Evolutionary conservation across 345 rosid species (phyloP).

Genomic region (Atalantia buxifolia): DNA sequence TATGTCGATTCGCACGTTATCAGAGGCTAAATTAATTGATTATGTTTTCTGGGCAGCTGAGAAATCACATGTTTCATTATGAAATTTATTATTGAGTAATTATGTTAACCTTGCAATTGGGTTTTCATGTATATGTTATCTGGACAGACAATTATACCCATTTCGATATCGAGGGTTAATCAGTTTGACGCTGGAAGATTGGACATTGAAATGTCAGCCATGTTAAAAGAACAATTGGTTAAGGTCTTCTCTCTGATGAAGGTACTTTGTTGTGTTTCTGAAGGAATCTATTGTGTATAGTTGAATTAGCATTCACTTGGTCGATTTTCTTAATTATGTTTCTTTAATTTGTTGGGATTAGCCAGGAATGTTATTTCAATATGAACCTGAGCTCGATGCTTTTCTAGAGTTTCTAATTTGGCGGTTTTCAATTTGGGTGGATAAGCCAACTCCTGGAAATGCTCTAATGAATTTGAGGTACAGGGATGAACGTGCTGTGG

Average conservation of each 20-base stretch:
- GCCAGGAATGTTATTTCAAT: conserved; percentile 99
- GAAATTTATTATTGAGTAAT: not conserved
- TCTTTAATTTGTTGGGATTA: conserved; percentile 49
- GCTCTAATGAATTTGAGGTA: conserved; percentile 92
- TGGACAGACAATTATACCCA: conserved; percentile 56
- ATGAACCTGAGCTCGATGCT: conserved; percentile 98
- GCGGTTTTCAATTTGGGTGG: conserved; percentile 99
- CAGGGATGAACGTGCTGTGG: conserved; percentile 70
- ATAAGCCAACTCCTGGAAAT: conserved; percentile 97
- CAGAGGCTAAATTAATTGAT: not conserved
- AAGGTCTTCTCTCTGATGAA: conserved; percentile 89
- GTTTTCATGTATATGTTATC: not conserved
- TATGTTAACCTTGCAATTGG: not conserved
- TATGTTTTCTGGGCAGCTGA: not conserved
- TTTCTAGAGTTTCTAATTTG: conserved; percentile 99
- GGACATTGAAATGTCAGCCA: conserved; percentile 94
- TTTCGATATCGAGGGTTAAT: conserved; percentile 88
- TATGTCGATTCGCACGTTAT: not conserved
- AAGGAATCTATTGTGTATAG: not conserved
- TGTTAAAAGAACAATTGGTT: conserved; percentile 93
- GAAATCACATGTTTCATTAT: not conserved
- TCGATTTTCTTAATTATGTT: conserved; percentile 20
- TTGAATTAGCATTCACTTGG: not conserved
- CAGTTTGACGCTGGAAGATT: conserved; percentile 94
- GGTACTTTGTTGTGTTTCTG: conserved; percentile 38